These are phyloP conservation scores for Yamadazyma epiphylla DNA, from an alignment of 1,139 yeast genomes.

Conservation along the genomic window DNA sequence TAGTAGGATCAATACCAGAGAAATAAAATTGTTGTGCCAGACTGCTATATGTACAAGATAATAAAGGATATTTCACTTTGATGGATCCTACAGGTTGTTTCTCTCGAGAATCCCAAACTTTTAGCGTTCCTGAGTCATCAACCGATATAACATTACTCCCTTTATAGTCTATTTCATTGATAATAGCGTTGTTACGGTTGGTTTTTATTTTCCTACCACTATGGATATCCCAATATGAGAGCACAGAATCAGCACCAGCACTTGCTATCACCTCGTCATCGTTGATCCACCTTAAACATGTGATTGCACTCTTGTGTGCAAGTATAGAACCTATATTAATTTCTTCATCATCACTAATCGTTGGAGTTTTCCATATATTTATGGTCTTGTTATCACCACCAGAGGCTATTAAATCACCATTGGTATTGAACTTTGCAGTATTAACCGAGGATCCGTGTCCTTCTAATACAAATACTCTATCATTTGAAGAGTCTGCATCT, in stretches of 20 bases:
- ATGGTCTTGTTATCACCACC: conserved; percentile 51
- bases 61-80: conserved; percentile 51
- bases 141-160: conserved; percentile 45
- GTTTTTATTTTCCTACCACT: conserved; percentile 55
- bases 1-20: conserved; percentile 66
- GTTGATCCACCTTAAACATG: conserved; percentile 44
- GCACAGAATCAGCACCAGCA: conserved; percentile 49
- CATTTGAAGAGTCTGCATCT: no score
- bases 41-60: conserved; percentile 44
- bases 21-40: conserved; percentile 45
- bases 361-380: conserved; percentile 44
- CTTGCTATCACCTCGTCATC: conserved; percentile 34
- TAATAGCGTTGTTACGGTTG: conserved; percentile 25
- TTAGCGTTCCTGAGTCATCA: conserved; percentile 61
- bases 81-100: conserved; percentile 38
- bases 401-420: conserved; percentile 45
- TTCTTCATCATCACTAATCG: conserved; percentile 13
- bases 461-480: conserved; percentile 17
- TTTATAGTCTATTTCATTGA: conserved; percentile 46
- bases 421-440: conserved; percentile 37
- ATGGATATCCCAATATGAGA: conserved; percentile 52
- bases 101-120: conserved; percentile 63
- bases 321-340: conserved; percentile 36
- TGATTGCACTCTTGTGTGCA: conserved; percentile 52
- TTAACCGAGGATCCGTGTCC: conserved; percentile 49